These are phyloP conservation scores for Bipolaris cookei DNA, from an alignment of 2,329 filamentous ascomycete genomes.

Conservation along the genomic window DNA sequence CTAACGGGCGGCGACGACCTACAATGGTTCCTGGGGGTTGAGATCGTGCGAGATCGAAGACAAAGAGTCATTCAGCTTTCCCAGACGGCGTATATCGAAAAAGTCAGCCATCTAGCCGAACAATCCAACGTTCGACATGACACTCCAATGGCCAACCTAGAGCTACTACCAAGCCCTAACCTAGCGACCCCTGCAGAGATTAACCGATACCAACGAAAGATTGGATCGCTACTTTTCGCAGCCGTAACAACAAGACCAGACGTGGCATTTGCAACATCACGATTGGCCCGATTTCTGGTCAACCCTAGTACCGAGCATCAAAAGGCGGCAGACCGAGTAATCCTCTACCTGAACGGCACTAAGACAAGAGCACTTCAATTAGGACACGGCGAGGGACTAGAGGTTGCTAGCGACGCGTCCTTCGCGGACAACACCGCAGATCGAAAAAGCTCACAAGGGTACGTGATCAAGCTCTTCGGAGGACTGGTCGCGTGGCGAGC, in stretches of 20 bases:
- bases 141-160: neutral
- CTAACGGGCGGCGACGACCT: constrained; percentile 5
- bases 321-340: constrained; percentile 3
- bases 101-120: neutral
- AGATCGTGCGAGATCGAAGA: neutral
- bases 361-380: neutral
- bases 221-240: neutral
- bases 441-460: constrained; percentile 8
- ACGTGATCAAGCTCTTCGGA: constrained; percentile 16
- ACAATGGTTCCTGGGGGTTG: constrained; percentile 16
- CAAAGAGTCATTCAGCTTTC: neutral
- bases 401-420: constrained; percentile 12
- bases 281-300: constrained; percentile 1
- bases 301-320: constrained; percentile 6
- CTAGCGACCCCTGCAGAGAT: neutral
- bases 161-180: neutral
- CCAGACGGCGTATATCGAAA: neutral
- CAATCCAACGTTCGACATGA: no score
- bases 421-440: constrained; percentile 1
- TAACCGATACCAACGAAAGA: neutral
- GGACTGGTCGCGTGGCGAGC: constrained; percentile 9
- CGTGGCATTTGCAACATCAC: constrained; percentile 14
- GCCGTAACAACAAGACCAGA: constrained; percentile 13
- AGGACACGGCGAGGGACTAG: constrained; percentile 1
- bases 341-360: constrained; percentile 10